A percentile compares a stretch with the other conserved stretches of the same genome.
phyloP scores from a whole-genome alignment of 2,329 filamentous ascomycete genomes.

The Fusarium proliferatum region DNA sequence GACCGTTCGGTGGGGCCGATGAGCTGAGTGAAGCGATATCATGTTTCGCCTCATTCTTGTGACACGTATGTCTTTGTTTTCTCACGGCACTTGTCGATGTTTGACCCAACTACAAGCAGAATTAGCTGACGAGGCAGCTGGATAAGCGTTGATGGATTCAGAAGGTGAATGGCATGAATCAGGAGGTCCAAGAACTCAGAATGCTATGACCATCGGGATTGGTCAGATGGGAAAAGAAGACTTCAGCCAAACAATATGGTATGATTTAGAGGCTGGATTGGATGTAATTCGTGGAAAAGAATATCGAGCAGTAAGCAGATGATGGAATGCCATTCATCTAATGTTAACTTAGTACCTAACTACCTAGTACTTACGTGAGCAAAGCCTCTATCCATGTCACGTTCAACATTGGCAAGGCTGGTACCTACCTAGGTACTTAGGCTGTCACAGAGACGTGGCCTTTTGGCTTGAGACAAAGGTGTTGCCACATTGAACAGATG shows the following conservation, averaged over 20 bases:
- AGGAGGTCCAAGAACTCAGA: background rate
- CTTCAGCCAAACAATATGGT: background rate
- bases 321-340: background rate
- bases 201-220: background rate
- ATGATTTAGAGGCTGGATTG: background rate
- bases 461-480: conserved; percentile 18
- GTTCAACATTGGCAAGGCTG: conserved; percentile 11
- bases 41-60: conserved; percentile 21
- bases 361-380: background rate
- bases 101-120: background rate
- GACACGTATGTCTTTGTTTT: background rate
- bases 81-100: background rate
- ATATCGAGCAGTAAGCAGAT: conserved; percentile 11
- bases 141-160: background rate
- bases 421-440: background rate
- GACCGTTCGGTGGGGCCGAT: conserved; percentile 12
- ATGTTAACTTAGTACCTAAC: background rate
- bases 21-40: conserved; percentile 8
- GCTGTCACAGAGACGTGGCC: conserved; percentile 21
- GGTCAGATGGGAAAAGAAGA: background rate
- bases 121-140: background rate
- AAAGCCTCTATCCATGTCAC: background rate
- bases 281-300: conserved; percentile 10
- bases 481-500: conserved; percentile 28
- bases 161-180: background rate